Evolutionary conservation across 768 basidiomycete species (phyloP).

Genomic region (Naematelia encephala): DNA sequence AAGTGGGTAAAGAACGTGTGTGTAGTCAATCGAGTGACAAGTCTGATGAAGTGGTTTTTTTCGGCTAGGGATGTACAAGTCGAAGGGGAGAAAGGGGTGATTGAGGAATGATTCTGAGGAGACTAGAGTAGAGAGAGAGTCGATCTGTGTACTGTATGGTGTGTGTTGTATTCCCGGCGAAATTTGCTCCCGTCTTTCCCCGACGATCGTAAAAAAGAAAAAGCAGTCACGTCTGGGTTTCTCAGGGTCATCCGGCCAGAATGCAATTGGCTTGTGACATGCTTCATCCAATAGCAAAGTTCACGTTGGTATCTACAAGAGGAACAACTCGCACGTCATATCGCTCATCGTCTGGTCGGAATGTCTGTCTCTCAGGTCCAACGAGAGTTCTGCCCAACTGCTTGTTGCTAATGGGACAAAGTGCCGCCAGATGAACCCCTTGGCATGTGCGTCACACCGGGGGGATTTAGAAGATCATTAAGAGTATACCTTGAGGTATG

Average conservation of each 20-base stretch:
- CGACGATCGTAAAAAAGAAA: constrained; percentile 3
- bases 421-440: neutral
- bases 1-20: neutral
- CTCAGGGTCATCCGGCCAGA: no score
- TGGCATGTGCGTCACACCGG: no score
- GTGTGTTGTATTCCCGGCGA: neutral
- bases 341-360: neutral
- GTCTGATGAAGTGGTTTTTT: neutral
- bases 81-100: constrained; percentile 1
- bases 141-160: neutral
- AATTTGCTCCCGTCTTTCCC: neutral
- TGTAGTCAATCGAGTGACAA: neutral
- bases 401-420: no score
- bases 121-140: neutral
- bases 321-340: neutral
- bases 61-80: neutral
- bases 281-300: neutral
- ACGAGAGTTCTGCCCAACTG: neutral
- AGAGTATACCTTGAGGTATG: no score
- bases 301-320: neutral
- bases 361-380: neutral
- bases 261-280: neutral
- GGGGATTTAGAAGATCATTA: no score
- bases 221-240: constrained; percentile 17
- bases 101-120: neutral